phyloP scores from a whole-genome alignment of 2,329 filamentous ascomycete species.

The Geoglossum cookeanum region DNA sequence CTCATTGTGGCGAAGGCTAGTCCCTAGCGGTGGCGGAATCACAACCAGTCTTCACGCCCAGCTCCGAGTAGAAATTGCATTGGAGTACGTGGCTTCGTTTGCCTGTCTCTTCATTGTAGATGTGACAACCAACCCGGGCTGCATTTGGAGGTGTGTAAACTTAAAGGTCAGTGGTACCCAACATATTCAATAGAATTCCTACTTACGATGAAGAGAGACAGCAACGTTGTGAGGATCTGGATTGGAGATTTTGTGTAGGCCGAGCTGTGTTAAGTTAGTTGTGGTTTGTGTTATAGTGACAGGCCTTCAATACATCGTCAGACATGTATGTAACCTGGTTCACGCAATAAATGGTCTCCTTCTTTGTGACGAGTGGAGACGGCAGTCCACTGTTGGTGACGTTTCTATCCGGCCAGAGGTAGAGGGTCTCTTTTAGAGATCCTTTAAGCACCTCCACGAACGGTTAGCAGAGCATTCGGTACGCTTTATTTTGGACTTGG shows the following conservation, averaged over 20 bases:
- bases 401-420: constrained; percentile 43
- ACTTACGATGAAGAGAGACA: constrained; percentile 59
- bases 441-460: constrained; percentile 60
- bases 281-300: not conserved
- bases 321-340: constrained; percentile 81
- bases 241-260: constrained; percentile 69
- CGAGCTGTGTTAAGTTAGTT: constrained; percentile 34
- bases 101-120: constrained; percentile 63
- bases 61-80: constrained; percentile 50
- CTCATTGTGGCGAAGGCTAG: not conserved
- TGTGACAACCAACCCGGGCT: constrained; percentile 59
- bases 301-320: constrained; percentile 33
- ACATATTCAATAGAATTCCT: not conserved
- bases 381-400: constrained; percentile 25
- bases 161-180: constrained; percentile 11
- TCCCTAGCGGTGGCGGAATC: not conserved
- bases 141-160: constrained; percentile 83
- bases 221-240: constrained; percentile 51
- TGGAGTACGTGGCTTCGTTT: constrained; percentile 51
- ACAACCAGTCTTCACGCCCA: constrained; percentile 15
- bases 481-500: constrained; percentile 1
- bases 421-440: constrained; percentile 61
- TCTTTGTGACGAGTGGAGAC: constrained; percentile 42
- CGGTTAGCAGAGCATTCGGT: constrained; percentile 61
- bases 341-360: constrained; percentile 45